Evolutionary conservation across 768 basidiomycete species (phyloP), one percentile per base, ranked within the genome.

Genomic region (Erythrobasidium yunnanense): DNA sequence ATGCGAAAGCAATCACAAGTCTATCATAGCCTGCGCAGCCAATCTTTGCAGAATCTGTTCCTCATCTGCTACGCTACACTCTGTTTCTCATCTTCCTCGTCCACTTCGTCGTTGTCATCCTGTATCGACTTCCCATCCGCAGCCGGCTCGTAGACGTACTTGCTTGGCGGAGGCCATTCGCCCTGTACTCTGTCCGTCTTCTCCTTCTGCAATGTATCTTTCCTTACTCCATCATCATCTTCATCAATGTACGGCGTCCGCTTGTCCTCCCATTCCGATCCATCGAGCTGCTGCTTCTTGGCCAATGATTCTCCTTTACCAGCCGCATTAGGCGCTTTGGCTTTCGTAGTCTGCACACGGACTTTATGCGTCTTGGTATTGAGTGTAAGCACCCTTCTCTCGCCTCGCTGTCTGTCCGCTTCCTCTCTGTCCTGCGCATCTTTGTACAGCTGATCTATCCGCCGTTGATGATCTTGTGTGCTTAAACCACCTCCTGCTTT

Each of bases 351-450:
- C 49, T 49, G 45, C 15, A 49, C 46, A 29, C 52, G 25, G 47
- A 51, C 60, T 25, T 63, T 63, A 25, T 63, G 32, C 6, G 60
- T 63, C 29, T 63, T 63, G 6, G 60, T 34, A 25, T 63, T 51
- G 20, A 63, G 23, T 2, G 60, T 29, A 4, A 63, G 46, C 23
- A 63, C 60, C 22, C 60, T 46, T 2, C 60, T 29, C 60, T 63
- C 60, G 47, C 60, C 33, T 13, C 23, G n/a, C 25, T 46, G 47
- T 7, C 29, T 49, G 2, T 49, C 32, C 5, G 60, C 60, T 32
- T 27, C 23, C 38, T 63, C 60, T 49, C 30, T 51, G 3, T 46
- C 60, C 32, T 63, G 60, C 5, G 60, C 60, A 18, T 23, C 49
- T 18, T 49, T 45, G 30, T 63, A 63, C 7, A 33, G 22, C 22